These are phyloP conservation scores for Aspergillus neotritici DNA, from an alignment of 2,329 filamentous ascomycete genomes.

Conservation along the genomic window DNA sequence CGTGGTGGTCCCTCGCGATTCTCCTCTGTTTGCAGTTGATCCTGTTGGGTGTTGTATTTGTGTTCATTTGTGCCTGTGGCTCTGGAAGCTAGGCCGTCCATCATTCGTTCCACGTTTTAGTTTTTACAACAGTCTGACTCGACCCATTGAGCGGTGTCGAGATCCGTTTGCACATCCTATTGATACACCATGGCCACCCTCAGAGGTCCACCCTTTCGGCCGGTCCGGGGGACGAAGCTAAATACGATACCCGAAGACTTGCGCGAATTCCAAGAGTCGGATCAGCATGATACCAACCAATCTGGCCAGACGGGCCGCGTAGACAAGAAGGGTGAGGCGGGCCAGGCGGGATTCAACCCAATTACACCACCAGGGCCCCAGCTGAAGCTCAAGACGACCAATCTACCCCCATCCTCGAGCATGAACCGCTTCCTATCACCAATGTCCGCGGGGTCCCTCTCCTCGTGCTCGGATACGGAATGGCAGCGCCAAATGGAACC, in stretches of 20 bases:
- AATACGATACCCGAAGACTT: slow-evolving; percentile 61
- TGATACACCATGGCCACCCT: slow-evolving; percentile 45
- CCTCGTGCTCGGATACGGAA: slow-evolving; percentile 51
- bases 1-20: slow-evolving; percentile 9
- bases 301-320: too few species aligned
- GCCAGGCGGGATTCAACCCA: slow-evolving; percentile 1
- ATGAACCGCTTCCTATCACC: slow-evolving; percentile 28
- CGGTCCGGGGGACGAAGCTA: slow-evolving; percentile 53
- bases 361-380: slow-evolving; percentile 17
- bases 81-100: slow-evolving; percentile 31
- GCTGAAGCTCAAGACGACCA: slow-evolving; percentile 32
- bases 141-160: slow-evolving; percentile 32
- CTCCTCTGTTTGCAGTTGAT: slow-evolving; percentile 23
- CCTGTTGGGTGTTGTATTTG: slow-evolving; percentile 13
- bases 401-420: slow-evolving; percentile 21
- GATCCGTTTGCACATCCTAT: slow-evolving; percentile 24
- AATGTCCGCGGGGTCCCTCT: slow-evolving; percentile 27
- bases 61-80: slow-evolving; percentile 23
- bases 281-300: not conserved
- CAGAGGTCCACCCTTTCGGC: slow-evolving; percentile 52
- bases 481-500: slow-evolving; percentile 61
- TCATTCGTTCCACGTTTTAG: slow-evolving; percentile 19
- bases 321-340: too few species aligned
- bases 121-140: slow-evolving; percentile 1
- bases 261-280: slow-evolving; percentile 25